Evolutionary conservation across 257 asterid genomes (phyloP).

Genomic region (Solanum lycopersicoides): DNA sequence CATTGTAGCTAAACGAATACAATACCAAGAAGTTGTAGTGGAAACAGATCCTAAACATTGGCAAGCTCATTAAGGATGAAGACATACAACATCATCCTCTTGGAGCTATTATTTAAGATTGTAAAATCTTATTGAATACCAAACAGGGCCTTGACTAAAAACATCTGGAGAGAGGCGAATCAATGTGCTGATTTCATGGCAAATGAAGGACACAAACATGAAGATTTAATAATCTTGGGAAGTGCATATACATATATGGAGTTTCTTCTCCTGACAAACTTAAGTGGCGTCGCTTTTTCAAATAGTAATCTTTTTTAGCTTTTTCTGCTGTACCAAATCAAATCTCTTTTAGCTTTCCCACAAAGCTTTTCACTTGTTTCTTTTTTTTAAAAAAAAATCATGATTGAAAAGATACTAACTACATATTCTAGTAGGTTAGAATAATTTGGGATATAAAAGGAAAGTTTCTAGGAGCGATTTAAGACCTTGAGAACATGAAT

Average conservation of each 20-base stretch:
- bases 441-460: background rate
- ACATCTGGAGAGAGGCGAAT: background rate
- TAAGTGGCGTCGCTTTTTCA: background rate
- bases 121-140: background rate
- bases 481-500: background rate
- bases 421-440: background rate
- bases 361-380: background rate
- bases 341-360: background rate
- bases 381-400: background rate
- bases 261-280: background rate
- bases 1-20: background rate
- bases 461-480: background rate
- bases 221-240: background rate
- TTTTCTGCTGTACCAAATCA: background rate
- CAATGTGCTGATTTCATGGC: background rate
- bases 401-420: background rate
- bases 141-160: background rate
- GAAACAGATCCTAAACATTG: background rate
- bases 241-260: background rate
- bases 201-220: background rate
- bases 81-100: background rate
- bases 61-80: background rate
- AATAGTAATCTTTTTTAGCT: too few species aligned
- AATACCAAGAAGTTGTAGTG: background rate
- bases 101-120: background rate